A percentile compares a stretch with the other conserved stretches of the same genome.
phyloP scores from a whole-genome alignment of 768 basidiomycete genomes.

The Hericium alpestre region DNA sequence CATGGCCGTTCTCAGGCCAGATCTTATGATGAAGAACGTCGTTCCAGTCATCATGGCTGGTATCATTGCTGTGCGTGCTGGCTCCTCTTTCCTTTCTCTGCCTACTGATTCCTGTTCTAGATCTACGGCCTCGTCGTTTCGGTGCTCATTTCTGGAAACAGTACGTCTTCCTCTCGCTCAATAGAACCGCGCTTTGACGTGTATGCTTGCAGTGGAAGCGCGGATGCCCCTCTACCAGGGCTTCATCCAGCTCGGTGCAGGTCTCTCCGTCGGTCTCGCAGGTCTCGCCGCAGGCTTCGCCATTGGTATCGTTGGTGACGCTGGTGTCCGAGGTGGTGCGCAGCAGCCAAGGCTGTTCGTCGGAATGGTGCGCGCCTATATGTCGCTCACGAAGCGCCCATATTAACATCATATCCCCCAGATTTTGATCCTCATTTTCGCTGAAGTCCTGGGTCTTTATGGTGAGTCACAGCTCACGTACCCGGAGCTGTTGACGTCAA shows the following conservation, averaged over 20 bases:
- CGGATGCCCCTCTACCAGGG: conserved; percentile 67
- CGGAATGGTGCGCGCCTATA: conserved; percentile 55
- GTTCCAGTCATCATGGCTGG: conserved; percentile 99
- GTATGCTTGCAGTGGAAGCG: neutral
- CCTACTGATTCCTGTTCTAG: conserved; percentile 22
- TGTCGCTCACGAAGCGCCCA: neutral
- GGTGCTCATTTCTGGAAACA: conserved; percentile 82
- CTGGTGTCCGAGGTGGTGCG: conserved; percentile 94
- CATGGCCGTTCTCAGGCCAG: conserved; percentile 90
- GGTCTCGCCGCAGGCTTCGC: conserved; percentile 97
- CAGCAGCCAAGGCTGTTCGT: conserved; percentile 93
- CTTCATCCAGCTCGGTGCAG: conserved; percentile 89
- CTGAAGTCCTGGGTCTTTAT: conserved; percentile 88
- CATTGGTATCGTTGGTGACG: conserved; percentile 97
- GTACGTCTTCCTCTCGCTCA: conserved; percentile 38
- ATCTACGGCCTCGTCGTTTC: conserved; percentile 94
- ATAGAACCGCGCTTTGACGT: neutral
- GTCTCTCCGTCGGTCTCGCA: conserved; percentile 84
- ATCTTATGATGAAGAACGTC: conserved; percentile 70
- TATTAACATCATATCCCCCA: neutral
- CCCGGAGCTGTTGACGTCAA: conserved; percentile 4
- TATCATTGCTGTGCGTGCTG: conserved; percentile 79
- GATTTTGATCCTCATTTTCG: conserved; percentile 88
- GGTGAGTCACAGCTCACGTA: conserved; percentile 26
- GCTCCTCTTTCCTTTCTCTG: conserved; percentile 17